Base-by-base conservation (phyloP, 768 basidiomycete genomes). In the Rubroboletus satanas region DNA sequence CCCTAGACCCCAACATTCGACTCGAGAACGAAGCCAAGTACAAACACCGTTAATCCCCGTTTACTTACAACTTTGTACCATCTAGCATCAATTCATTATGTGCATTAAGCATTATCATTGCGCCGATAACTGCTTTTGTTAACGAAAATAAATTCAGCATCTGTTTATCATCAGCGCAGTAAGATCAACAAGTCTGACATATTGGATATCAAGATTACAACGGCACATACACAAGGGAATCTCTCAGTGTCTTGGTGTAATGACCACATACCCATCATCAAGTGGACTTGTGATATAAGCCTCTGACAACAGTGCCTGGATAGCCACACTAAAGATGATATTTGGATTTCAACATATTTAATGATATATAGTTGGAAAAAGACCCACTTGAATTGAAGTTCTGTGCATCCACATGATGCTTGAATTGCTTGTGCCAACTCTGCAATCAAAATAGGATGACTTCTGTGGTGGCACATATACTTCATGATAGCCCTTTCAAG, bases 11-110 rank as follows among this genome's bases (percentile, higher is more conserved):
- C 10, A 82, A 85, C 55, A 77, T 88, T 45, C 83, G 84, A 43
- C 78, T 82, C 49, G 93, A 96, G 67, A 88, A 87, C 62, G 89
- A 90, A 61, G 93, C 91, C 50, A 98, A 98, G 73, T 98, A 98
- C 74, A 98, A 98, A 72, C 82, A 85, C 43, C 85, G 83, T 56
- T 87, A 70, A 77, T 55, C 11, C 32, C 52, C n/a, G 44, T 60
- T 48, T 43, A 47, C 43, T 43, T 51, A 11, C 57, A 60, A 42
- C 33, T 36, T 37, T 68, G 64, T 69, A 64, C 58, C 45, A 66
- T 59, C 41, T 52, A 53, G 18, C 57, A 62, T 54, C 54, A 45
- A 28, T 39, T 43, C 48, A 64, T 55, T 21, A 17, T 62, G 51
- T 68, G 49, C 42, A 56, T 42, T 50, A 39, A 42, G 48, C 52